phyloP scores from a whole-genome alignment of 352 stramenopile genomes.

The Globisporangium megalacanthum region DNA sequence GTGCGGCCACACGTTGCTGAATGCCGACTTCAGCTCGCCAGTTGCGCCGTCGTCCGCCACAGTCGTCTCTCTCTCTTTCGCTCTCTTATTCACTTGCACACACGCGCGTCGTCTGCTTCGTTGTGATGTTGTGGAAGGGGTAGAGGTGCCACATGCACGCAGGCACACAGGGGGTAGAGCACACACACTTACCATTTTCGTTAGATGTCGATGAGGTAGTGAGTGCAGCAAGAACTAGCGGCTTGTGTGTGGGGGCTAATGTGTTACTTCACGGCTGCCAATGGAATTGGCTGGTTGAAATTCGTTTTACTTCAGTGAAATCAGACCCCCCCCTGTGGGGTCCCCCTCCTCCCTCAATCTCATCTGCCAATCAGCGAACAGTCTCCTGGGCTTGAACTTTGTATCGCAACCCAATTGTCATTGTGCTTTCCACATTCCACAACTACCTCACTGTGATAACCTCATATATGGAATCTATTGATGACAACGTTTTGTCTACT shows the following conservation, averaged over 20 bases:
- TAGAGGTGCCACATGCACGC: too few relatives aligned
- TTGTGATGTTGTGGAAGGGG: too few relatives aligned
- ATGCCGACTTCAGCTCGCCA: background rate
- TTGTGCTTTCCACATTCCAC: too few relatives aligned
- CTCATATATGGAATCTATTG: too few relatives aligned
- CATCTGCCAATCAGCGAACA: too few relatives aligned
- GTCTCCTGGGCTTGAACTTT: too few relatives aligned
- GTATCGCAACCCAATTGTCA: too few relatives aligned
- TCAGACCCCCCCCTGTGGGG: background rate
- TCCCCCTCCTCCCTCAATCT: too few relatives aligned
- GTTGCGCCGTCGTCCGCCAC: too few relatives aligned
- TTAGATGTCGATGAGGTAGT: constrained; percentile 85
- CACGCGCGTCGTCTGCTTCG: background rate
- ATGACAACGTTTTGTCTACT: too few relatives aligned
- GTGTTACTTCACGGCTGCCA: constrained; percentile 44
- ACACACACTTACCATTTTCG: constrained; percentile 32
- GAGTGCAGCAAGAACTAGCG: constrained; percentile 59
- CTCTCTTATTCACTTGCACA: background rate
- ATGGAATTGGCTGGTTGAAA: constrained; percentile 78
- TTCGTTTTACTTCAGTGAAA: constrained; percentile 39
- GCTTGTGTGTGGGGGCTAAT: constrained; percentile 12
- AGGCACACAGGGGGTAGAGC: background rate
- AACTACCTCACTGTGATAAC: too few relatives aligned
- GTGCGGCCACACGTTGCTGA: background rate
- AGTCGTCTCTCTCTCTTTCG: too few relatives aligned